phyloP scores from a whole-genome alignment of 306 rosid genomes.

The Sicyos baderoa region DNA sequence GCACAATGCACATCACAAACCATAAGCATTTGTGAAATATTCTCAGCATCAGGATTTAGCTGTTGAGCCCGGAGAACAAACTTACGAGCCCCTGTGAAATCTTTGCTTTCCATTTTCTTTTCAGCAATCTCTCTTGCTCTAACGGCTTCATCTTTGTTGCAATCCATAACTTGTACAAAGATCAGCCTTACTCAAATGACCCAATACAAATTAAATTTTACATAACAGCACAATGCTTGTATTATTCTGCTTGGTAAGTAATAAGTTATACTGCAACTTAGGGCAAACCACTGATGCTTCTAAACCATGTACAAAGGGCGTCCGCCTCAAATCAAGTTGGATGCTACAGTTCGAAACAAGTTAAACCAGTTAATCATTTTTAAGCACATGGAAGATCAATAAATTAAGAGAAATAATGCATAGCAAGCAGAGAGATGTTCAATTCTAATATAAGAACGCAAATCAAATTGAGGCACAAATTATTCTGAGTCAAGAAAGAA shows the following conservation, averaged over 20 bases:
- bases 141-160: conserved; percentile 89
- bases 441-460: conserved; percentile 2
- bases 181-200: conserved; percentile 25
- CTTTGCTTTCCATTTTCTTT: conserved; percentile 73
- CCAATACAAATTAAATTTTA: conserved; percentile 23
- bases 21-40: conserved; percentile 64
- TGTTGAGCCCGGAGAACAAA: conserved; percentile 56
- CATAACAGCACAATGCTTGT: conserved; percentile 20
- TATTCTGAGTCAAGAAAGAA: background rate
- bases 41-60: conserved; percentile 70
- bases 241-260: conserved; percentile 1
- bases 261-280: background rate
- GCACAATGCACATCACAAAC: conserved; percentile 86
- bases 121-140: conserved; percentile 77
- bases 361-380: background rate
- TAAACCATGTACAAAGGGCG: conserved; percentile 1
- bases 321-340: background rate
- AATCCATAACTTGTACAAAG: conserved; percentile 51
- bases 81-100: conserved; percentile 66
- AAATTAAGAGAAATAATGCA: background rate
- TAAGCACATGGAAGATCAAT: background rate
- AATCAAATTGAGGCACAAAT: background rate
- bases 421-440: background rate
- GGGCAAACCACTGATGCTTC: background rate
- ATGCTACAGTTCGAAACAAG: background rate